Conservation (phyloP, 345 rosid species). For the Pelargonium nanum region DNA sequence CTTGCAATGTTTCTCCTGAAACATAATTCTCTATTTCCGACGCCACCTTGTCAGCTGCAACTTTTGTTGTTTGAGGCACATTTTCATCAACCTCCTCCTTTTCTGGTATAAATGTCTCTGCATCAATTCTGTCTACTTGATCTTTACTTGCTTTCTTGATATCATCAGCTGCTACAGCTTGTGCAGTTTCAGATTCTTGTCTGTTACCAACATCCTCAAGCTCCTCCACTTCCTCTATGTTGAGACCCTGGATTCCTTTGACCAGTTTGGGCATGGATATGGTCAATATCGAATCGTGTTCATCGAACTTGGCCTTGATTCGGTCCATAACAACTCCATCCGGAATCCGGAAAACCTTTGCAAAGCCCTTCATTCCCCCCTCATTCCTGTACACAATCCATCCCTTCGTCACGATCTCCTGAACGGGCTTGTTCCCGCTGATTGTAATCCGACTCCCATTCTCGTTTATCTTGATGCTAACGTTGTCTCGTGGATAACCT, state of each 20-base stretch:
- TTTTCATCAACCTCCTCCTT: no score
- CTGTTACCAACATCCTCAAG: constrained; percentile 6
- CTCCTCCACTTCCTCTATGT: constrained; percentile 45
- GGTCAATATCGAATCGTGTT: constrained; percentile 37
- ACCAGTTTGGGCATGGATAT: constrained; percentile 56
- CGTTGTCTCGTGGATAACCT: constrained; percentile 57
- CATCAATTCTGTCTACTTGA: no score
- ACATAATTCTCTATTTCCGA: no score
- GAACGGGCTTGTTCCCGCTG: constrained; percentile 52
- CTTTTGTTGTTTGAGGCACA: no score
- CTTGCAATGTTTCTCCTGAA: no score
- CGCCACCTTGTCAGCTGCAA: no score
- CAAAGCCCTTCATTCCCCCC: constrained; percentile 45
- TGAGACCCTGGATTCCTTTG: constrained; percentile 40
- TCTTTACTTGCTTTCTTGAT: background rate
- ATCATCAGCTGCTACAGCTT: background rate
- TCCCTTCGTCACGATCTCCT: constrained; percentile 52
- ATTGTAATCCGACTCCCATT: constrained; percentile 49
- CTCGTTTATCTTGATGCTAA: constrained; percentile 53
- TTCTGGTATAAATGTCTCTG: no score
- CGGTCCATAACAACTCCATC: constrained; percentile 42
- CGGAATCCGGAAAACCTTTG: constrained; percentile 52
- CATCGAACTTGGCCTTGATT: constrained; percentile 57
- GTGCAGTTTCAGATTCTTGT: background rate
- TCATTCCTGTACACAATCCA: constrained; percentile 52